phyloP scores from a whole-genome alignment of 805 yeast species.

The Spathaspora sp. region DNA sequence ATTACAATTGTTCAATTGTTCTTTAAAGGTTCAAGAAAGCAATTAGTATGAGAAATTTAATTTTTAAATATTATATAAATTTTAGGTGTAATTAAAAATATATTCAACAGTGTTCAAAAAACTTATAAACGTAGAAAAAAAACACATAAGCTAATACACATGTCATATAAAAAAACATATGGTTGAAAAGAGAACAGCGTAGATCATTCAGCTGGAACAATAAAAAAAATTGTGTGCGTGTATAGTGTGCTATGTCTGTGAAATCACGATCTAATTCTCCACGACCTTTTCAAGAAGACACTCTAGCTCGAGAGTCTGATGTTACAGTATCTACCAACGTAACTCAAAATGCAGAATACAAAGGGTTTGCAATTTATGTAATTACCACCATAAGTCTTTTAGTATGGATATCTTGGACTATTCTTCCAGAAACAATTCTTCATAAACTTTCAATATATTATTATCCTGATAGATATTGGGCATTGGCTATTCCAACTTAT shows the following conservation, averaged over 20 bases:
- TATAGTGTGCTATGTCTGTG: no score
- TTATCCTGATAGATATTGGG: slow-evolving; percentile 92
- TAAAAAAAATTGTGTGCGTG: neutral
- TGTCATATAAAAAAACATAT: neutral
- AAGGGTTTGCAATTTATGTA: slow-evolving; percentile 81
- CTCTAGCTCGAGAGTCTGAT: slow-evolving; percentile 61
- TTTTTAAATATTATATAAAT: neutral
- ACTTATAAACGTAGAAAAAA: neutral
- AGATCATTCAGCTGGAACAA: neutral
- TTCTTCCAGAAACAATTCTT: slow-evolving; percentile 59
- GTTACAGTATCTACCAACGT: slow-evolving; percentile 52
- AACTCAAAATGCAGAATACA: slow-evolving; percentile 70
- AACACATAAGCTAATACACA: neutral
- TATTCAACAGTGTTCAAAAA: neutral
- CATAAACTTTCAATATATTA: slow-evolving; percentile 55
- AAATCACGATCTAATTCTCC: slow-evolving; percentile 4
- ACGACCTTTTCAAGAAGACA: slow-evolving; percentile 29
- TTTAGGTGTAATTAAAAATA: neutral
- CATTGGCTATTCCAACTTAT: slow-evolving; percentile 70
- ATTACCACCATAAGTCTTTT: slow-evolving; percentile 54
- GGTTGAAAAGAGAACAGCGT: neutral
- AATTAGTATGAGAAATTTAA: slow-evolving; percentile 39
- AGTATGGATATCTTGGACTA: slow-evolving; percentile 69
- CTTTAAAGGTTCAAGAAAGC: slow-evolving; percentile 70
- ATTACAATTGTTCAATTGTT: slow-evolving; percentile 64